phyloP scores from a whole-genome alignment of 176 grass and related monocot species.

The Calamus simplicifolius region DNA sequence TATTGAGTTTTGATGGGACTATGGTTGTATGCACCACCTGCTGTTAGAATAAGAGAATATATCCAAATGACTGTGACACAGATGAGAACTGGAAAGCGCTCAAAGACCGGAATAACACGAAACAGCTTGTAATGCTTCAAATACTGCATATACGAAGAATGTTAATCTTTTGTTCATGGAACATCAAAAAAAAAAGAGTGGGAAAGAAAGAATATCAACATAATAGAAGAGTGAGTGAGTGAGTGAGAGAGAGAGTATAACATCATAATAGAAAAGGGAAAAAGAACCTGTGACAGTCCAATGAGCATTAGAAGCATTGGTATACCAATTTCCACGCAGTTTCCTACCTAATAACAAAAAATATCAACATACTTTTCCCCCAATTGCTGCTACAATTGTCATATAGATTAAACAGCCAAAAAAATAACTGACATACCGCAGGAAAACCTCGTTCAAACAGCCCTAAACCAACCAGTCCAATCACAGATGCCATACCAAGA shows the following conservation, averaged over 20 bases:
- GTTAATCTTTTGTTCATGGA: too few species aligned
- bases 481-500: slow-evolving; percentile 40
- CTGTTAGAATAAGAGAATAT: slow-evolving; percentile 43
- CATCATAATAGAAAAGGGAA: not conserved
- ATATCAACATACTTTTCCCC: too few species aligned
- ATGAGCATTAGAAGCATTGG: slow-evolving; percentile 47
- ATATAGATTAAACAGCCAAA: too few species aligned
- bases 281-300: slow-evolving; percentile 41
- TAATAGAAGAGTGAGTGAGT: not conserved
- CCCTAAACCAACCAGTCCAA: slow-evolving; percentile 45
- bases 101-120: slow-evolving; percentile 36
- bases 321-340: slow-evolving; percentile 48
- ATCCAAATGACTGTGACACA: slow-evolving; percentile 41
- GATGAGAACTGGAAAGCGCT: slow-evolving; percentile 42
- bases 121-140: slow-evolving; percentile 43
- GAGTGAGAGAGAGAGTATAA: slow-evolving; percentile 4
- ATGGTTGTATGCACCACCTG: slow-evolving; percentile 45
- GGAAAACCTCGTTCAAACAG: slow-evolving; percentile 54
- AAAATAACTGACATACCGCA: slow-evolving; percentile 24
- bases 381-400: not conserved
- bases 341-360: slow-evolving; percentile 27
- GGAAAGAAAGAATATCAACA: slow-evolving; percentile 1
- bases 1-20: slow-evolving; percentile 28
- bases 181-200: not conserved
- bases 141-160: slow-evolving; percentile 30